These are phyloP conservation scores for Monascus ruber DNA, from an alignment of 2,329 filamentous ascomycete species.

Conservation along the genomic window DNA sequence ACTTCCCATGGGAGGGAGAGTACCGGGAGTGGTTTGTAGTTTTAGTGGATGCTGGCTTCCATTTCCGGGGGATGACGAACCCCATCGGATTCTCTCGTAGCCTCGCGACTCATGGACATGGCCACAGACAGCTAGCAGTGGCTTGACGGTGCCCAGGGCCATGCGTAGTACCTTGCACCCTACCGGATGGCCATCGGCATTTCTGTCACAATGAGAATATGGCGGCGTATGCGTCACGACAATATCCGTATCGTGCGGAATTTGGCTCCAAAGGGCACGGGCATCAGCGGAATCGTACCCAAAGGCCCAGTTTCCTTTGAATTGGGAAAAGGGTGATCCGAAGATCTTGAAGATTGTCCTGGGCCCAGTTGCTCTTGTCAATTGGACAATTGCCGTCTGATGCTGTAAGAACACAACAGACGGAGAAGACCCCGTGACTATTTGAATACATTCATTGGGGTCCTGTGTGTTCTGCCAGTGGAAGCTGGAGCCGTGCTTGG, in stretches of 20 bases:
- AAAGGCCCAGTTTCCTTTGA: conserved; percentile 42
- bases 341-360: conserved; percentile 44
- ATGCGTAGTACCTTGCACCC: conserved; percentile 40
- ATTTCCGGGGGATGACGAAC: conserved; percentile 1
- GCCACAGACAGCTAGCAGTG: conserved; percentile 45
- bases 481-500: conserved; percentile 28
- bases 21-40: conserved; percentile 9
- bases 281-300: conserved; percentile 38
- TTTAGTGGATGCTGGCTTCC: not conserved
- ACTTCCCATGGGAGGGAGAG: conserved; percentile 33
- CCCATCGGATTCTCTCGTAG: conserved; percentile 41
- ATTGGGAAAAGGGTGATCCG: conserved; percentile 45
- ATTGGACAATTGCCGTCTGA: conserved; percentile 31
- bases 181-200: conserved; percentile 16
- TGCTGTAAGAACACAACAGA: conserved; percentile 44
- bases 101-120: conserved; percentile 49
- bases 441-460: conserved; percentile 30
- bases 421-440: conserved; percentile 29
- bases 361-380: conserved; percentile 36
- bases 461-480: conserved; percentile 37
- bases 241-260: conserved; percentile 42
- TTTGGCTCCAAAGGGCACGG: conserved; percentile 36
- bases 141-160: conserved; percentile 36
- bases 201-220: conserved; percentile 37
- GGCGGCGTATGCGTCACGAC: conserved; percentile 48